Evolutionary conservation across 2,329 filamentous ascomycete genomes (phyloP), one percentile per base, ranked within the genome.

Genomic region (Fusarium neocosmosporiellum): DNA sequence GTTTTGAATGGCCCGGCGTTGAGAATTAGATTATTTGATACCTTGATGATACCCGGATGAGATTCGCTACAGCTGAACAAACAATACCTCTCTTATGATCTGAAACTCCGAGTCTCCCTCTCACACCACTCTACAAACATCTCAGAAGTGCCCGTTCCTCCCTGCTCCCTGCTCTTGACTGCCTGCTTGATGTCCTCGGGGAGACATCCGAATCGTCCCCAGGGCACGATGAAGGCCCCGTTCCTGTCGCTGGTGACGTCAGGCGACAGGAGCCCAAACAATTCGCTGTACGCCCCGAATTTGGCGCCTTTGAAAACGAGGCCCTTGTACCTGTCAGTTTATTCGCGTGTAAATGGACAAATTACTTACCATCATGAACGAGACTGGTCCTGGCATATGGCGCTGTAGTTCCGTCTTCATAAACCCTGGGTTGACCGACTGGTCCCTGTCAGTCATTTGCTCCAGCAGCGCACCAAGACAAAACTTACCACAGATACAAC

Each of bases 381-480:
- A 73, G 10, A 67, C 63, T 9, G 70, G 72, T 3, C 37, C 63
- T 20, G 72, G 70, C 62, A 75, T 59, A 36, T 75, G 57, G 4
- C 72, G 63, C 48, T 75, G 70, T 1, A 75, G 66, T 20, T 75
- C 65, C 2, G 73, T 75, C 63, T 73, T 73, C 46, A 73, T 60
- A 36, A 75, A 71, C 2, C 72, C 70, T 4, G 73, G 72, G 33
- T 75, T 75, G 20, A 75, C 67, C 10, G 67, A 64, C 69, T 74
- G 18, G 8, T 24, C 14, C 7, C 41, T 46, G 29, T 75, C 33
- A 68, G 59, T 24, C 18, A 31, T 31, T 18, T 10, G 8, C 2
- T 37, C 6, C 22, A 9, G 29, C 13, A 8, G 9, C 14, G 2
- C 3, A 24, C 14, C 10, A 8, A 9, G 13, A 39, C 2, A 48